Conservation (phyloP, 2,329 filamentous ascomycete genomes). For the Talaromyces sp. region DNA sequence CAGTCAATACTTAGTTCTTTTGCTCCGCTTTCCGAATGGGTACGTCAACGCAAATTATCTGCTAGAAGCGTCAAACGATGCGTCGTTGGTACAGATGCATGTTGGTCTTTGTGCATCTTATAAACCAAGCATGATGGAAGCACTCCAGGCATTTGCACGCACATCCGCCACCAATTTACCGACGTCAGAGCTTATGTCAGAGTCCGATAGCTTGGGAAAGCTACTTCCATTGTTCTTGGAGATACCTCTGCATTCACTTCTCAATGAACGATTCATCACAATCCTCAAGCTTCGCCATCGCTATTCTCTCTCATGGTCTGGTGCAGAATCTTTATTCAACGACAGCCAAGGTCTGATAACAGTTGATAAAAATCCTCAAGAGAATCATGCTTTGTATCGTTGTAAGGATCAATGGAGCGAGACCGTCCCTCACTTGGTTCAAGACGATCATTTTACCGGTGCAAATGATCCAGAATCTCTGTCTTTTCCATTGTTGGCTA, state of each 20-base stretch:
- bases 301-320: conserved; percentile 62
- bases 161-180: neutral
- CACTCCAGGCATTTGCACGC: conserved; percentile 50
- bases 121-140: conserved; percentile 64
- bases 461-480: conserved; percentile 29
- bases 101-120: conserved; percentile 70
- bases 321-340: conserved; percentile 61
- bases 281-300: conserved; percentile 61
- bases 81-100: conserved; percentile 56
- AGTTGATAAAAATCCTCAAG: neutral
- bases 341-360: conserved; percentile 43
- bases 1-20: conserved; percentile 60
- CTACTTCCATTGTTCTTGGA: conserved; percentile 67
- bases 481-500: conserved; percentile 59
- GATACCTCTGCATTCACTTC: conserved; percentile 64
- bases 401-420: conserved; percentile 27
- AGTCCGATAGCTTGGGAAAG: conserved; percentile 25
- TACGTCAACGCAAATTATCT: conserved; percentile 63
- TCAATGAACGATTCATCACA: conserved; percentile 63
- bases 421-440: conserved; percentile 45
- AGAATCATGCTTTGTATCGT: conserved; percentile 23
- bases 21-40: conserved; percentile 63
- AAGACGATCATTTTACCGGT: conserved; percentile 51
- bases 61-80: conserved; percentile 41
- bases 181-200: neutral